Evolutionary conservation across 768 basidiomycete genomes (phyloP), one percentile per base, ranked within the genome.

Genomic region (Podaxis pistillaris): DNA sequence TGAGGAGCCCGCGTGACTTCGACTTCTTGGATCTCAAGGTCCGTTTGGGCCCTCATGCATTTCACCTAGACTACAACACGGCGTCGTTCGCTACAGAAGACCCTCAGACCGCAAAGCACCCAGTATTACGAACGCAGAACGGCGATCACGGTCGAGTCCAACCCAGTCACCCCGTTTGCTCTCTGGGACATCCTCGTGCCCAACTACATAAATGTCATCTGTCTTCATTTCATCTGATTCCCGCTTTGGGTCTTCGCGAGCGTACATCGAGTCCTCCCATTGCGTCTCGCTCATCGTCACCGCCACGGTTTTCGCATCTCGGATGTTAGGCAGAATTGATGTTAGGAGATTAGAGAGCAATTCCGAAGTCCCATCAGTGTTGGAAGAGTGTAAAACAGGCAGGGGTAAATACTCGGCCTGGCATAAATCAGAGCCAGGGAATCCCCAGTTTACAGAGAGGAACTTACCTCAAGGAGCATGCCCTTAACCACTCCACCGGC

Each of bases 371-470:
- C 87, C 87, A 57, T 90, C 88, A 12, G 82, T 79, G 0, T 81
- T 77, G 56, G 86, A 83, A 12, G 87, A 85, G 61, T 84, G 85
- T 62, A 91, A 81, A 38, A 81, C 81, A 1, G 90, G 87, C 12
- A 94, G 76, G 2, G 91, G 91, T 15, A 93, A 83, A 70, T 93
- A 94, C 71, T 94, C 91, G 6, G 90, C 91, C 91, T 92, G 46
- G 22, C 30, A 58, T 15, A 9, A 33, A 62, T 40, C n/a, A 64
- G 22, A 58, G 33, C 59, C 44, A 62, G 26, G 2, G 40, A 41
- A 12, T 22, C 67, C 37, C 11, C 33, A 57, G 36, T 68, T 58
- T 41, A 36, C 33, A 41, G 56, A 60, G 52, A 19, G 19, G 41
- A 4, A 59, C 55, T 63, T 63, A 90, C 91, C 85, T 94, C 91